phyloP scores from a whole-genome alignment of 352 stramenopile genomes.

The Peronospora belbahrii region DNA sequence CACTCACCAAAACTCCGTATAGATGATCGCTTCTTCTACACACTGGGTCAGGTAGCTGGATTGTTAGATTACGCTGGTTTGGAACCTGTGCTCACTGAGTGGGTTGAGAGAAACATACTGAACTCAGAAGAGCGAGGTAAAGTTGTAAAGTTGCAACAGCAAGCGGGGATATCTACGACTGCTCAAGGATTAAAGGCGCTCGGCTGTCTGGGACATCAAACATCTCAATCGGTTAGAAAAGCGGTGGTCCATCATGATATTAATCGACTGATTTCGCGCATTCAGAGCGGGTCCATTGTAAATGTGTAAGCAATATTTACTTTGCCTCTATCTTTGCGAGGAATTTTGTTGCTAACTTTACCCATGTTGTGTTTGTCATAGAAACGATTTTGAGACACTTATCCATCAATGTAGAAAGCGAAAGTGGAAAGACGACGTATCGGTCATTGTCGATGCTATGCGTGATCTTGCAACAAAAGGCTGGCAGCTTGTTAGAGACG shows the following conservation, averaged over 20 bases:
- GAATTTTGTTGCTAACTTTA: background rate
- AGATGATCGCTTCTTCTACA: conserved; percentile 42
- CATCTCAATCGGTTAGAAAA: conserved; percentile 51
- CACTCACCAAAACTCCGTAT: conserved; percentile 30
- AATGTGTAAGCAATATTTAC: conserved; percentile 35
- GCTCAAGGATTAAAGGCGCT: conserved; percentile 32
- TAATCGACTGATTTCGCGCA: conserved; percentile 41
- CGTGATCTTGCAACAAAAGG: conserved; percentile 34
- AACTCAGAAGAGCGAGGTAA: conserved; percentile 28
- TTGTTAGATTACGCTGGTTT: conserved; percentile 23
- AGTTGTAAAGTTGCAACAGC: conserved; percentile 10
- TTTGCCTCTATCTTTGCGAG: background rate
- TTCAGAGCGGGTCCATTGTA: conserved; percentile 38
- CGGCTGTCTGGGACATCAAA: conserved; percentile 55
- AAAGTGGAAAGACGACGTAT: conserved; percentile 73
- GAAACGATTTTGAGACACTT: conserved; percentile 74
- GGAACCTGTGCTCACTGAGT: conserved; percentile 29
- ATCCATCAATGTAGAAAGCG: conserved; percentile 78
- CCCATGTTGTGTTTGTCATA: conserved; percentile 9
- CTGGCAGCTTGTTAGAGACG: conserved; percentile 19
- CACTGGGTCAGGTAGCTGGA: conserved; percentile 31
- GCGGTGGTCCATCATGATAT: conserved; percentile 70
- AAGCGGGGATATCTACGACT: conserved; percentile 10
- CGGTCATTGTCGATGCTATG: conserved; percentile 54
- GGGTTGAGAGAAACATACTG: conserved; percentile 29